Base-by-base conservation (phyloP, 306 rosid genomes). In the Rubus idaeus region DNA sequence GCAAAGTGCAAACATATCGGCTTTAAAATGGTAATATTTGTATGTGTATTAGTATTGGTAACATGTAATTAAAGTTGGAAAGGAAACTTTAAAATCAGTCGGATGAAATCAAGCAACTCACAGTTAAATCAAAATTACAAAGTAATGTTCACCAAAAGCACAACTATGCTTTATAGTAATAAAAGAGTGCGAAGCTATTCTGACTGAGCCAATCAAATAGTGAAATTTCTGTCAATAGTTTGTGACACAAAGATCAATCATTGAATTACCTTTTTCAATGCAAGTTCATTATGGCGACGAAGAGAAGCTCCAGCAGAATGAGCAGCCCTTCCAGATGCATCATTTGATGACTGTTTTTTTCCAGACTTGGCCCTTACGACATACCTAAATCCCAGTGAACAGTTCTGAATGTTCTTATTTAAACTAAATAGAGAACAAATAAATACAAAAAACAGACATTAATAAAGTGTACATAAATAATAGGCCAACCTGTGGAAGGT, bases 231-330 rank as follows among this genome's bases (percentile, higher is more conserved):
- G 26, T 51, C 3, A 18, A 57, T 1, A 60, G 40, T 62, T 10
- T 7, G 18, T 16, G 47, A 16, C 21, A 63, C 16, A 12, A 12
- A 64, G 35, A 30, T 30, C 35, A 30, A 30, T 37, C 4, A 39
- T 2, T 8, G 7, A 39, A 73, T 73, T 30, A 92, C 98, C 96
- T 88, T 95, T 87, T 89, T 92, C 86, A 95, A 86, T 8, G 91
- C 97, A 64, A 84, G 87, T 82, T 92, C 98, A 52, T 95, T 95
- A 77, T 92, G 73, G 16, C 97, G 92, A 68, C 98, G 96, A 70
- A 95, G 95, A 49, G 96, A 90, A 63, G 98, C 92, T 76, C 98
- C 98, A 1, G 98, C 98, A 39, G 98, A 95, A 87, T 91, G 94
- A 13, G 84, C 89, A 79, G 83, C 47, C 78, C 86, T 86, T 51